A percentile compares a stretch with the other conserved stretches of the same genome.
Conservation (phyloP, 202 grass and related monocot genomes). For the Carex sylvatica region DNA sequence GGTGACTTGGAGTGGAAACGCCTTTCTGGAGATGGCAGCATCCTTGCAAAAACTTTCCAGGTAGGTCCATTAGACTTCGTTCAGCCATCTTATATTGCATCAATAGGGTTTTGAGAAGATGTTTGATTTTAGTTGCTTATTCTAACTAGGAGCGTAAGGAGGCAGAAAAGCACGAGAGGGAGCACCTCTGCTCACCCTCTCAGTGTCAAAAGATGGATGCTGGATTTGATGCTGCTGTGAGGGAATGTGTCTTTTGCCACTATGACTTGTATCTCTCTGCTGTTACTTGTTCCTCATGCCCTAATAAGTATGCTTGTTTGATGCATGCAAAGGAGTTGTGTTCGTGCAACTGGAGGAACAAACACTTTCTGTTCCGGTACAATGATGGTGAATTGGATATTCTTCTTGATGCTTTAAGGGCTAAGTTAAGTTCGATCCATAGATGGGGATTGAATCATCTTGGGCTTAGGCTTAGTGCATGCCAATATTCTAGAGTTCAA, state of each 20-base stretch:
- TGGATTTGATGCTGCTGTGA: conserved; percentile 36
- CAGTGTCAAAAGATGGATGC: conserved; percentile 35
- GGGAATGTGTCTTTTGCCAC: conserved; percentile 37
- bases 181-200: conserved; percentile 30
- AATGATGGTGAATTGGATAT: conserved; percentile 36
- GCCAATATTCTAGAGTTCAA: conserved; percentile 28
- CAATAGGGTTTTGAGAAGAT: background rate
- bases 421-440: conserved; percentile 32
- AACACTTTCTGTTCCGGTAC: conserved; percentile 35
- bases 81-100: background rate
- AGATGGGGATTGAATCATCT: conserved; percentile 34
- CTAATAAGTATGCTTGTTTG: conserved; percentile 35
- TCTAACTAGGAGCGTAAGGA: conserved; percentile 35
- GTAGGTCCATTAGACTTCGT: conserved; percentile 14
- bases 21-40: conserved; percentile 17
- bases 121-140: conserved; percentile 13
- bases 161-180: conserved; percentile 31
- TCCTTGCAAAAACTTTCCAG: conserved; percentile 35
- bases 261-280: conserved; percentile 48
- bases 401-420: conserved; percentile 36
- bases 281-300: conserved; percentile 32
- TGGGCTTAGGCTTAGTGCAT: conserved; percentile 9
- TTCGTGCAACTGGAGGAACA: conserved; percentile 31
- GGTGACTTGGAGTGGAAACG: conserved; percentile 32
- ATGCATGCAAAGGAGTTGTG: conserved; percentile 46